phyloP scores from a whole-genome alignment of 2,329 filamentous ascomycete genomes.

The Curvularia spicifera region DNA sequence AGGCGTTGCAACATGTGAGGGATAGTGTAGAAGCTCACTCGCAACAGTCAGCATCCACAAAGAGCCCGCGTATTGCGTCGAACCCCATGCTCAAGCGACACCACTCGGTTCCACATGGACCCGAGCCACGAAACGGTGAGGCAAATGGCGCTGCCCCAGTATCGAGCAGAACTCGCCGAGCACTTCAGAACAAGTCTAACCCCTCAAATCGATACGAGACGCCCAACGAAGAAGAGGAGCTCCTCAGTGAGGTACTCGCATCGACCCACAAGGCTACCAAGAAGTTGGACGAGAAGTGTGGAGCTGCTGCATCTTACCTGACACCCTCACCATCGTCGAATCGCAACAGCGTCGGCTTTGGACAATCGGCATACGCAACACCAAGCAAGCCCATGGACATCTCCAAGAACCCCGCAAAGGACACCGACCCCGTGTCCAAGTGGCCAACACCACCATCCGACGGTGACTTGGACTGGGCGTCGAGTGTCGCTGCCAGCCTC shows the following conservation, averaged over 20 bases:
- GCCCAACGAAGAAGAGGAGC: conserved; percentile 93
- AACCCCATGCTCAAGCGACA: conserved; percentile 58
- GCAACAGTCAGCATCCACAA: conserved; percentile 38
- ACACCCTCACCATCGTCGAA: conserved; percentile 82
- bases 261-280: conserved; percentile 78
- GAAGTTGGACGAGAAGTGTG: conserved; percentile 68
- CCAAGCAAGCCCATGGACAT: conserved; percentile 76
- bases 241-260: conserved; percentile 85
- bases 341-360: conserved; percentile 76
- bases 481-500: conserved; percentile 77
- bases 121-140: conserved; percentile 64
- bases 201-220: conserved; percentile 88
- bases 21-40: conserved; percentile 61
- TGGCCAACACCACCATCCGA: conserved; percentile 97
- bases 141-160: conserved; percentile 63
- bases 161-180: conserved; percentile 79
- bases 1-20: conserved; percentile 65
- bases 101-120: conserved; percentile 54
- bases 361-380: conserved; percentile 65
- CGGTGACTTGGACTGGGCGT: conserved; percentile 83
- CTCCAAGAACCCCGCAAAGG: conserved; percentile 51
- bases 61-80: conserved; percentile 50
- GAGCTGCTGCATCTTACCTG: conserved; percentile 66
- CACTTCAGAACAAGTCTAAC: conserved; percentile 71
- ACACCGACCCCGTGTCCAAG: conserved; percentile 65